Conservation (phyloP, 257 asterid genomes). For the Agastache rugosa region DNA sequence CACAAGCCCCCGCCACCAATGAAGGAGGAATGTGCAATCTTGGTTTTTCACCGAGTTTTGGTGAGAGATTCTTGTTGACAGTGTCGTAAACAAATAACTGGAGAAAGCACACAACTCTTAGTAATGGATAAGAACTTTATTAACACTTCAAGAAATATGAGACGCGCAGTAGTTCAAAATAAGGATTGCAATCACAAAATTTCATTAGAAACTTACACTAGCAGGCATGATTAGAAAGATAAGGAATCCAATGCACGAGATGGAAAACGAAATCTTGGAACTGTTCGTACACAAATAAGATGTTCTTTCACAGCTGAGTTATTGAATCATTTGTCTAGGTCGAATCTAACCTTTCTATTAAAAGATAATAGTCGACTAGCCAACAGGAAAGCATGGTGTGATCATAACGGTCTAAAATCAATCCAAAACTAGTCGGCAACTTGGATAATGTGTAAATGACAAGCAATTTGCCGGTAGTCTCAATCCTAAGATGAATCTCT, state of each 20-base stretch:
- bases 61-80: conserved; percentile 76
- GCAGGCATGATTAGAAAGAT: not conserved
- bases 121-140: not conserved
- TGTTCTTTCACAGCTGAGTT: not conserved
- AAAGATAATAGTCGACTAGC: not conserved
- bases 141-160: not conserved
- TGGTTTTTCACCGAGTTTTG: conserved; percentile 64
- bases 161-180: not conserved
- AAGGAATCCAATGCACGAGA: not conserved
- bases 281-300: not conserved
- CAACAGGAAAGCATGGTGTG: not conserved
- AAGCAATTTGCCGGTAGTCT: not conserved
- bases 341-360: not conserved
- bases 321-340: too few species aligned
- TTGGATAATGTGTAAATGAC: not conserved
- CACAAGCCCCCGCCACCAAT: conserved; percentile 91
- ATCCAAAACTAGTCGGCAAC: conserved; percentile 1
- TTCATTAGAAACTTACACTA: not conserved
- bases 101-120: conserved; percentile 4
- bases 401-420: not conserved
- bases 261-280: not conserved
- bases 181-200: not conserved
- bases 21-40: conserved; percentile 83
- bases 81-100: conserved; percentile 93
- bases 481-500: not conserved